phyloP scores from a whole-genome alignment of 2,329 filamentous ascomycete species.

The Beauveria bassiana region DNA sequence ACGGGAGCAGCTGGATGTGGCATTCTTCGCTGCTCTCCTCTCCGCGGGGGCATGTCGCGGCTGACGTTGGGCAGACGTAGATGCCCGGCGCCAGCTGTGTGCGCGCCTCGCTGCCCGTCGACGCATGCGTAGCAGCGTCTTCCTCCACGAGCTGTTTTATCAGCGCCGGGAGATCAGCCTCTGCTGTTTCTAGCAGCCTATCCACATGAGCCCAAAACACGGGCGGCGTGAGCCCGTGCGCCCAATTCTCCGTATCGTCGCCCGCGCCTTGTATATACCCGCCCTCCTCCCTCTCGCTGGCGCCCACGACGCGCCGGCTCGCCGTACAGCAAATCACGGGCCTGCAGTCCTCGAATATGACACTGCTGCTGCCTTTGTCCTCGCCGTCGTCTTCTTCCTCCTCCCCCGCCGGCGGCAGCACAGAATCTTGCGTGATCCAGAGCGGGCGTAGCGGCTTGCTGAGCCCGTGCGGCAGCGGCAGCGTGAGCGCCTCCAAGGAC shows the following conservation, averaged over 20 bases:
- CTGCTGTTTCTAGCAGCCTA: slow-evolving; percentile 52
- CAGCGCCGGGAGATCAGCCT: slow-evolving; percentile 52
- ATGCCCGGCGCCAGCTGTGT: slow-evolving; percentile 29
- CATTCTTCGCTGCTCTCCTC: slow-evolving; percentile 19
- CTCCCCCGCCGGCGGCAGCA: slow-evolving; percentile 26
- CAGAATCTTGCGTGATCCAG: slow-evolving; percentile 70
- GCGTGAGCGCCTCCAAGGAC: slow-evolving; percentile 45
- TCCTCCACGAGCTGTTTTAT: slow-evolving; percentile 38
- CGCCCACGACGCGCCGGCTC: slow-evolving; percentile 59
- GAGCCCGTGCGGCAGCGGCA: slow-evolving; percentile 49
- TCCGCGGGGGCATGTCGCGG: background rate
- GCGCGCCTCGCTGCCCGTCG: slow-evolving; percentile 8
- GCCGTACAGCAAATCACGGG: slow-evolving; percentile 81
- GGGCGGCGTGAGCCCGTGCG: slow-evolving; percentile 65
- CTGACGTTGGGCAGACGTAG: slow-evolving; percentile 29
- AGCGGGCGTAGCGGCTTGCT: slow-evolving; percentile 67
- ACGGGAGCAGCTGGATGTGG: slow-evolving; percentile 35
- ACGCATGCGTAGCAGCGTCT: slow-evolving; percentile 14
- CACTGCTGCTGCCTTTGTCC: slow-evolving; percentile 13
- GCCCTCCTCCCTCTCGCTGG: slow-evolving; percentile 53
- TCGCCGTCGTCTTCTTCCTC: slow-evolving; percentile 12
- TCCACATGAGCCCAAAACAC: slow-evolving; percentile 71
- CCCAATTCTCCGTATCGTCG: slow-evolving; percentile 94
- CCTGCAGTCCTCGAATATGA: slow-evolving; percentile 51
- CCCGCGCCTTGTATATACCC: slow-evolving; percentile 87